Base-by-base conservation (phyloP, 2,329 filamentous ascomycete genomes). In the Tympanopsis confertula region DNA sequence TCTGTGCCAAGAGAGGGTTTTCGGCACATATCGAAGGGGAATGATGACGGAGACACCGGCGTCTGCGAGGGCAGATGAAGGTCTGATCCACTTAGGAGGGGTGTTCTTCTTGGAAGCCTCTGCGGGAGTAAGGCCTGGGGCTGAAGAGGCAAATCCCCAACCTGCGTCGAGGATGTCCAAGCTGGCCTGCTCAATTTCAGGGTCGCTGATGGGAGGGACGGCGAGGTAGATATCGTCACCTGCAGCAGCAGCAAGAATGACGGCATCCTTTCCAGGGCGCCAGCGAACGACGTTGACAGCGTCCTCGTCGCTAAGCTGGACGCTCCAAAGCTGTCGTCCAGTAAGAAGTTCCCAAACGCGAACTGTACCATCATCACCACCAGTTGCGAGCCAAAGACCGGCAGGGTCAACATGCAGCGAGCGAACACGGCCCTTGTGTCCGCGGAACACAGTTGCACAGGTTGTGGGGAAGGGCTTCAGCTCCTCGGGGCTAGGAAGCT, bases 401-500 rank as follows among this genome's bases (percentile, higher is more conserved):
- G 79, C 78, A 2, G 91, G 87, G 55, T 94, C 89, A 44, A 96
- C 77, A 5, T 85, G 72, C 13, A 94, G 72, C 36, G 82, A 83
- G 37, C 91, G 78, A 24, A 98, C 88, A 39, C 87, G 78, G 13
- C 89, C 89, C 44, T 86, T 77, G 52, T 98, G 91, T 10, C 89
- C 89, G 44, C 77, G 69, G 67, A 91, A 96, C 12, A 94, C 72
- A 4, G 86, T 86, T 33, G 88, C 83, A 49, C 85, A 89, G 5
- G 86, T 78, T 0, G 88, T 94, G 13, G 91, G 91, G 69, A 96
- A 98, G 2, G 91, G 91, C 51, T 86, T 86, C 40, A 98, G 70
- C 51, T 98, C 89, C 50, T 94, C 86, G 1, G 91, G 89, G 42
- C 83, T 85, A 5, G 93, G 91, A 5, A 98, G 69, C 57, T 95